Evolutionary conservation across 306 rosid genomes (phyloP), one percentile per base, ranked within the genome.

Genomic region (Adenanthera pavonina): DNA sequence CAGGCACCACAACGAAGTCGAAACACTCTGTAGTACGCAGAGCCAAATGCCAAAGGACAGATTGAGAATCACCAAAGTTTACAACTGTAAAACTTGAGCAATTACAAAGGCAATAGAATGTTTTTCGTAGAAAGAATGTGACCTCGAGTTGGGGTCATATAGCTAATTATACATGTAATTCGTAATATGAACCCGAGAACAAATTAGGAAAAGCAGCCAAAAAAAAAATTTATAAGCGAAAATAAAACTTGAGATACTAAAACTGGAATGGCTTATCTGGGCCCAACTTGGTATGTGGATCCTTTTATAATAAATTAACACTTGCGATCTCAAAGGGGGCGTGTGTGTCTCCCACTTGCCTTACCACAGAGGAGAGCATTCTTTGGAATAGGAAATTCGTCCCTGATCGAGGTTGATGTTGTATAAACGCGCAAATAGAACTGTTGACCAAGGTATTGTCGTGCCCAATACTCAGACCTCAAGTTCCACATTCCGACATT

Each of bases 401-500:
- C 99, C 70, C 99, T 87, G 40, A 95, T 79, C 5, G 99, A 95
- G 76, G 88, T 92, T 14, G 99, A 82, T 12, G 86, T 0, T 6
- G 99, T 95, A 65, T 90, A 93, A 71, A 95, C 99, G 11, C 98
- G 97, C 83, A 95, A 61, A 80, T 95, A 95, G 64, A 95, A 77
- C 69, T 95, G 99, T 62, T 93, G 97, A 4, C 98, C 98, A 2
- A 95, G 91, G 84, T 93, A 95, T 9, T 95, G 99, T 64, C 98
- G 83, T 33, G 94, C 99, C 99, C 99, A 95, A 72, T 82, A 93
- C 91, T 95, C 99, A 7, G 91, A 35, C 92, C 99, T 90, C 87
- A 95, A 59, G 90, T 95, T 92, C 99, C 99, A 95, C 98, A 95
- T 95, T 54, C 99, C 99, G 74, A 95, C 99, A 69, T 95, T 95